A percentile compares a stretch with the other conserved stretches of the same genome.
Evolutionary conservation across 768 basidiomycete genomes (phyloP).

Genomic region (Boletus insuetus): DNA sequence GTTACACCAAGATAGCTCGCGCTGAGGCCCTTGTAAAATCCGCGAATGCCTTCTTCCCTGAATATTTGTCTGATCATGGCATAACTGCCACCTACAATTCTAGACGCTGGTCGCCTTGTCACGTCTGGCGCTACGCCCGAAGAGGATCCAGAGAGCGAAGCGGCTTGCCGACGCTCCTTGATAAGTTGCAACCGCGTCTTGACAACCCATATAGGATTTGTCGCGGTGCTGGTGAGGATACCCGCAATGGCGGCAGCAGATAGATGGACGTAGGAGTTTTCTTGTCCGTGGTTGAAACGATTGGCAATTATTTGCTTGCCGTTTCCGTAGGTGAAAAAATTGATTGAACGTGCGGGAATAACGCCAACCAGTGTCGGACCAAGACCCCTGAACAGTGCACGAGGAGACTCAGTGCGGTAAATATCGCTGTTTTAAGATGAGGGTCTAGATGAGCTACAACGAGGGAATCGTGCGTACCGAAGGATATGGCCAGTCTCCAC

Average conservation of each 20-base stretch:
- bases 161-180: constrained; percentile 25
- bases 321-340: constrained; percentile 97
- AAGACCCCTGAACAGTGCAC: constrained; percentile 91
- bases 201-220: constrained; percentile 99
- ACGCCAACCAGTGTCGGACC: constrained; percentile 94
- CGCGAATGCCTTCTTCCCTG: constrained; percentile 75
- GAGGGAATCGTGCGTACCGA: constrained; percentile 44
- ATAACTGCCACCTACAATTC: constrained; percentile 52
- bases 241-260: constrained; percentile 84
- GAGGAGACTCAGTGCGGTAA: constrained; percentile 81
- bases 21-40: constrained; percentile 93
- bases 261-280: constrained; percentile 86
- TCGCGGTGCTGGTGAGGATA: constrained; percentile 81
- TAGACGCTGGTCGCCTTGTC: constrained; percentile 13
- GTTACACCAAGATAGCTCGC: constrained; percentile 96
- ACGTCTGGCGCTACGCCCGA: neutral
- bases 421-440: constrained; percentile 60
- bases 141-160: neutral
- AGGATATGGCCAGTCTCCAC: constrained; percentile 92
- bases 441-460: neutral
- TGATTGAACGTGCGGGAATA: constrained; percentile 93
- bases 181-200: constrained; percentile 91
- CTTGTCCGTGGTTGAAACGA: constrained; percentile 67
- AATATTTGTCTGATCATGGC: constrained; percentile 70
- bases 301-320: constrained; percentile 90